Evolutionary conservation across 352 stramenopile species (phyloP).

Genomic region (Globisporangium nunn): DNA sequence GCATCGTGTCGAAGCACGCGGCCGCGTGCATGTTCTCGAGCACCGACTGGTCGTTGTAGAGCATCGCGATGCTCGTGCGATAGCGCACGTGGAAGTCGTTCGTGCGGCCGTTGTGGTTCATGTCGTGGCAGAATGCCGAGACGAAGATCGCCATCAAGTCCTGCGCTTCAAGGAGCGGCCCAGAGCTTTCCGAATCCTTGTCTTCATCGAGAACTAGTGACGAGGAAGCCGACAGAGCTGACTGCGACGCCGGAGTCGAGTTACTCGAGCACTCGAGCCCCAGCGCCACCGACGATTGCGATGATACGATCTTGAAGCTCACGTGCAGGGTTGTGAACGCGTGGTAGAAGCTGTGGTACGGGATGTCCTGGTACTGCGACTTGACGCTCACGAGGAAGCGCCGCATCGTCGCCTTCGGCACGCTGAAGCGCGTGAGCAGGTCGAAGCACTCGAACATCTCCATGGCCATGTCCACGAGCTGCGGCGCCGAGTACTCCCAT

Average conservation of each 20-base stretch:
- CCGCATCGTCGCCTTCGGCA: slow-evolving; percentile 48
- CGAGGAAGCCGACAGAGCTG: not conserved
- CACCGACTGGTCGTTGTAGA: slow-evolving; percentile 86
- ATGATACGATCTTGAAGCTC: slow-evolving; percentile 65
- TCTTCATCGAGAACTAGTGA: not conserved
- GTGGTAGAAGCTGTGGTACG: slow-evolving; percentile 86
- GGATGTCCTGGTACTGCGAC: slow-evolving; percentile 69
- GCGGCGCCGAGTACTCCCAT: slow-evolving; percentile 46
- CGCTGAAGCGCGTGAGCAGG: slow-evolving; percentile 48
- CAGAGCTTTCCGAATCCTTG: not conserved
- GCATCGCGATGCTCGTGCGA: slow-evolving; percentile 64
- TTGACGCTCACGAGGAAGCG: slow-evolving; percentile 65
- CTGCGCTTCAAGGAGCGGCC: slow-evolving; percentile 31
- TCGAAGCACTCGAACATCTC: slow-evolving; percentile 73
- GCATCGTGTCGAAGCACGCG: slow-evolving; percentile 76
- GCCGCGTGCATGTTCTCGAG: slow-evolving; percentile 87
- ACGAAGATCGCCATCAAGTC: slow-evolving; percentile 77
- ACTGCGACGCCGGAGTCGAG: not conserved
- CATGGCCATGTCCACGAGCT: slow-evolving; percentile 59
- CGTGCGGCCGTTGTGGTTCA: slow-evolving; percentile 84
- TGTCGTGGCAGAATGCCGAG: slow-evolving; percentile 79
- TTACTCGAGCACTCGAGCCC: not conserved
- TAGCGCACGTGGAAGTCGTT: slow-evolving; percentile 87
- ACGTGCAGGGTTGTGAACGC: slow-evolving; percentile 76
- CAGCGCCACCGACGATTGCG: slow-evolving; percentile 19